Evolutionary conservation across 2,329 filamentous ascomycete species (phyloP), one percentile per base, ranked within the genome.

Genomic region (Fusarium sp.): DNA sequence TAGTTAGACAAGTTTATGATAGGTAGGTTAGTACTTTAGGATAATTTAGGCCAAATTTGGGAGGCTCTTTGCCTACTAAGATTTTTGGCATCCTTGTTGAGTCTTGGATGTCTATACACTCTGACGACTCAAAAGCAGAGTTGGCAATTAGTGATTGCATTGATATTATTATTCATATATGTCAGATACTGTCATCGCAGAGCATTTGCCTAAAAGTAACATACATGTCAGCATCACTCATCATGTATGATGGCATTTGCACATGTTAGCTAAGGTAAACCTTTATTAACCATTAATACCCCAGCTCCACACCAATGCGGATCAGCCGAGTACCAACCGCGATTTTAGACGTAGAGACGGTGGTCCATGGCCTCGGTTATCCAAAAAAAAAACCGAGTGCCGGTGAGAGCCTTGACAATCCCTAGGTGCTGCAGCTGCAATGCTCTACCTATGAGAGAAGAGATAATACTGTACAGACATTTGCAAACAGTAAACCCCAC

Each of bases 291-390:
- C 50, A 68, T 33, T 31, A 54, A 33, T 73, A 70, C 70, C 67
- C 70, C 70, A 68, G 70, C 56, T 70, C 59, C 57, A 52, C 53
- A 33, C 36, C 31, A 53, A 60, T 52, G 52, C 46, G 52, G 58
- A 55, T 60, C 52, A 75, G 73, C 73, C 73, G 73, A 75, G 44
- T 56, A 62, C 53, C 25, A 64, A 58, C 60, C 60, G 61, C 50
- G 57, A 65, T 29, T 61, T 61, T 61, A 52, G 56, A 53, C 46
- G 44, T 54, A 49, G 39, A 62, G 46, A 38, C 50, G 42, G 31
- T 38, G 27, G 47, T 52, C 20, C 41, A 50, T 62, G 66, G 60
- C 74, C 75, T 76, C 74, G 74, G 75, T 66, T 76, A 76, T 75
- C 46, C 56, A 68, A 63, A 64, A 22, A 22, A 22, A 22, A 22